These are phyloP conservation scores for Penicillium sumatraense DNA, from an alignment of 2,329 filamentous ascomycete genomes.

Conservation along the genomic window DNA sequence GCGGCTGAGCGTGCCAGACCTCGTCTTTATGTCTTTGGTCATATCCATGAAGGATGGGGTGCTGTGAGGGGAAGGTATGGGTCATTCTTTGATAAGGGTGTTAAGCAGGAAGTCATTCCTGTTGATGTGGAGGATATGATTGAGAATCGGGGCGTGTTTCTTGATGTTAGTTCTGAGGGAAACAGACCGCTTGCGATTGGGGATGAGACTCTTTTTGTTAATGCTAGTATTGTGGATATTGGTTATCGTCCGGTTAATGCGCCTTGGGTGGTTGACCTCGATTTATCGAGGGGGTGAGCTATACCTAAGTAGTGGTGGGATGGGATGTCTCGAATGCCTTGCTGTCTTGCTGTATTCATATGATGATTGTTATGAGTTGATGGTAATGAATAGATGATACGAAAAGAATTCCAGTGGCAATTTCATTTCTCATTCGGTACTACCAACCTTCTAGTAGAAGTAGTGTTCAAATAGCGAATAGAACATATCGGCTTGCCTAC, in stretches of 20 bases:
- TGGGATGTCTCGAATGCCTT: too few species aligned
- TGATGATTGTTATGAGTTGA: conserved; percentile 7
- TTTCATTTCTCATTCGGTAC: too few species aligned
- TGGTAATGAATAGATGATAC: too few species aligned
- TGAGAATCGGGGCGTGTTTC: conserved; percentile 36
- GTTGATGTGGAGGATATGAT: conserved; percentile 34
- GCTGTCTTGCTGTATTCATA: too few species aligned
- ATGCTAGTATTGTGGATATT: conserved; percentile 61
- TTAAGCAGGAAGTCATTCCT: conserved; percentile 23
- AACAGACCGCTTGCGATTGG: conserved; percentile 45
- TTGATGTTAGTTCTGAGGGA: conserved; percentile 38
- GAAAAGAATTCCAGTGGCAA: too few species aligned
- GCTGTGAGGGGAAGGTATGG: conserved; percentile 40
- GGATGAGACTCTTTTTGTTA: conserved; percentile 61
- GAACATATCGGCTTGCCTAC: too few species aligned
- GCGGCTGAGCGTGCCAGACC: conserved; percentile 58
- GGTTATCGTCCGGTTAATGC: conserved; percentile 55
- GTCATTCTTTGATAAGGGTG: conserved; percentile 22
- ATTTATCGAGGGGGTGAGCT: conserved; percentile 40
- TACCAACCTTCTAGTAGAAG: too few species aligned
- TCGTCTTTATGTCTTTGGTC: conserved; percentile 64
- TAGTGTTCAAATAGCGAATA: too few species aligned
- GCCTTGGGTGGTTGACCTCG: conserved; percentile 62
- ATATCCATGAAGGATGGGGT: conserved; percentile 64
- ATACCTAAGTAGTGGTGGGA: neutral